Base-by-base conservation (phyloP, 2,329 filamentous ascomycete genomes). In the Samsoniella hepiali region DNA sequence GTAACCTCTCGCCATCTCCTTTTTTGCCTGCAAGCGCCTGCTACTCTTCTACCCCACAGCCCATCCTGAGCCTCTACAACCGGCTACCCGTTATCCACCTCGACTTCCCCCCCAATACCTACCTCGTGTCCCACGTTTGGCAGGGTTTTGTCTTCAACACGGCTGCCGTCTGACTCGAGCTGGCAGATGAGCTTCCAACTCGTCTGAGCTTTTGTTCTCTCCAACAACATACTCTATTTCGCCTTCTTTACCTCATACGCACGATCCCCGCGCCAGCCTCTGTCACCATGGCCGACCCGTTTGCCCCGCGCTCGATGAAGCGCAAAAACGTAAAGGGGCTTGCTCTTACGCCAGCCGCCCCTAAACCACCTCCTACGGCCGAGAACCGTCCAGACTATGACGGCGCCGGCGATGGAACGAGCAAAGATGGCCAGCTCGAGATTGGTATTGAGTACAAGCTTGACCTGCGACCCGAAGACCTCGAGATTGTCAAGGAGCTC, bases 271-370 rank as follows among this genome's bases (percentile, higher is more conserved):
- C 59, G 34, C 17, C 42, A 47, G 15, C 34, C 34, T 60, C 65
- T 62, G 67, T 69, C 74, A 76, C 68, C 74, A 89, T 89, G 87
- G 82, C 83, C 70, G 86, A 88, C 72, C 73, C 78, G 40, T 88
- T 88, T 69, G 84, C 84, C 67, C 84, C 84, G 78, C 85, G 86
- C 78, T 96, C 95, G 66, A 90, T 99, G 88, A 98, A 97, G 88
- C 90, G 94, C 83, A 97, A 98, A 86, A 99, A 99, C 76, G 90
- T 96, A 77, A 98, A 98, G 81, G 94, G 93, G 44, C 88, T 99
- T 58, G 93, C 93, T 69, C 83, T 99, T 73, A 93, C 87, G 72
- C 88, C 91, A 57, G 88, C 90, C 31, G 84, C 90, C 54, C 89
- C 91, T 49, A 91, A 92, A 66, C 81, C 86, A 57, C 80, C 87